These are phyloP conservation scores for Leishmania mexicana DNA, from an alignment of 208 protist genomes.

Conservation along the genomic window DNA sequence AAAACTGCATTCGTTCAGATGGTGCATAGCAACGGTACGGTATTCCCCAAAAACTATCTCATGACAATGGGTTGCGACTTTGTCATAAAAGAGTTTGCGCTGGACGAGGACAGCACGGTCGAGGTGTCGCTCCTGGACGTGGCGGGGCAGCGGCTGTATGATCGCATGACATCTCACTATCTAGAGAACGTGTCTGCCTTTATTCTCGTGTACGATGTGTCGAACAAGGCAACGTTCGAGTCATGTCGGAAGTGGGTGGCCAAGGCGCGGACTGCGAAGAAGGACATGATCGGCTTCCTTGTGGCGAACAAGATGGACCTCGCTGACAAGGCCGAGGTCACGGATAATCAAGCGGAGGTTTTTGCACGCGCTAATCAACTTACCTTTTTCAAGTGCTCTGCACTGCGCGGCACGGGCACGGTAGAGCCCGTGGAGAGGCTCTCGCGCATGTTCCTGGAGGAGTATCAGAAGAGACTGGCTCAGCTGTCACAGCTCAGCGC, in stretches of 20 bases:
- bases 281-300: constrained; percentile 75
- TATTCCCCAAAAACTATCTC: constrained; percentile 92
- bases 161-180: constrained; percentile 74
- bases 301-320: constrained; percentile 92
- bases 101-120: constrained; percentile 84
- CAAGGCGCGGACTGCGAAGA: constrained; percentile 51
- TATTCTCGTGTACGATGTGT: constrained; percentile 90
- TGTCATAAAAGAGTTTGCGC: constrained; percentile 81
- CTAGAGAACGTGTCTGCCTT: constrained; percentile 71
- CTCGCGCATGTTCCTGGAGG: constrained; percentile 60
- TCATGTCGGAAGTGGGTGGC: constrained; percentile 81
- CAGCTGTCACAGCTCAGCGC: constrained; percentile 12
- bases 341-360: constrained; percentile 82
- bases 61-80: constrained; percentile 94
- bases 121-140: constrained; percentile 91
- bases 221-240: constrained; percentile 92
- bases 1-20: constrained; percentile 93
- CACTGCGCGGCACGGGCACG: constrained; percentile 79
- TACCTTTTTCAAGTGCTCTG: constrained; percentile 88
- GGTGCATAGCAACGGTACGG: constrained; percentile 85
- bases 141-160: constrained; percentile 86
- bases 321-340: constrained; percentile 85
- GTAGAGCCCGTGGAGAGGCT: constrained; percentile 85
- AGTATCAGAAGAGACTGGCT: constrained; percentile 70
- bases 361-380: constrained; percentile 76